Percentiles rank a stretch among this genome's conserved stretches.
phyloP scores from a whole-genome alignment of 2,329 filamentous ascomycete species.

The Paecilomyces variotii region DNA sequence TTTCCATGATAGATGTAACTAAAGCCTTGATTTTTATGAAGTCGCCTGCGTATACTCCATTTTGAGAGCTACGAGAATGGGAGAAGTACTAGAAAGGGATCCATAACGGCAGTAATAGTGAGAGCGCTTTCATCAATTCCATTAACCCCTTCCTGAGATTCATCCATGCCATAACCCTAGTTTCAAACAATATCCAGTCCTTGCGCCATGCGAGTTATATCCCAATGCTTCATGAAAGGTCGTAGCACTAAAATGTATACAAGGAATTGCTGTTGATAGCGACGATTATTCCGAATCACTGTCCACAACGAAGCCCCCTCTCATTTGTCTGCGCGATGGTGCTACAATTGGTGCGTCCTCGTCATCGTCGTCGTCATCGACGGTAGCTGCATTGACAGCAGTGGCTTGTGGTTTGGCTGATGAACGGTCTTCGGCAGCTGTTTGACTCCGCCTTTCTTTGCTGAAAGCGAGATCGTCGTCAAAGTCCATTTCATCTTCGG shows the following conservation, averaged over 20 bases:
- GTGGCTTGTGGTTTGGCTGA: conserved; percentile 3
- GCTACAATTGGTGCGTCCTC: conserved; percentile 21
- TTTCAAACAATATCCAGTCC: background rate
- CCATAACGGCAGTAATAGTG: background rate
- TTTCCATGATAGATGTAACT: no score
- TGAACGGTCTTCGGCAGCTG: conserved; percentile 7
- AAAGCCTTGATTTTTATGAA: no score
- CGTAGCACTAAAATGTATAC: conserved; percentile 10
- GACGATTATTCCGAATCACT: conserved; percentile 33
- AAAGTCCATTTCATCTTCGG: conserved; percentile 24
- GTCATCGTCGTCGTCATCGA: conserved; percentile 20
- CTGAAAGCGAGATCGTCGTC: conserved; percentile 27
- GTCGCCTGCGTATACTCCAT: no score
- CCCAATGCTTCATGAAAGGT: conserved; percentile 20
- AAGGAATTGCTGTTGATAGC: background rate
- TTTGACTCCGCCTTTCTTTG: conserved; percentile 11
- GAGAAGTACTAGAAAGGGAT: background rate
- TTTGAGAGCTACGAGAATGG: background rate
- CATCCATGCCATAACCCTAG: background rate
- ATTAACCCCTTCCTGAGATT: background rate
- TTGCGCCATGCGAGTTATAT: background rate
- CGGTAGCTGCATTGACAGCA: conserved; percentile 3
- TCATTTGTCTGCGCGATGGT: conserved; percentile 25
- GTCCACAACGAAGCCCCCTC: conserved; percentile 35
- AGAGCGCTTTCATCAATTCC: background rate